These are phyloP conservation scores for Spathaspora boniae DNA, from an alignment of 805 yeast species.

Conservation along the genomic window DNA sequence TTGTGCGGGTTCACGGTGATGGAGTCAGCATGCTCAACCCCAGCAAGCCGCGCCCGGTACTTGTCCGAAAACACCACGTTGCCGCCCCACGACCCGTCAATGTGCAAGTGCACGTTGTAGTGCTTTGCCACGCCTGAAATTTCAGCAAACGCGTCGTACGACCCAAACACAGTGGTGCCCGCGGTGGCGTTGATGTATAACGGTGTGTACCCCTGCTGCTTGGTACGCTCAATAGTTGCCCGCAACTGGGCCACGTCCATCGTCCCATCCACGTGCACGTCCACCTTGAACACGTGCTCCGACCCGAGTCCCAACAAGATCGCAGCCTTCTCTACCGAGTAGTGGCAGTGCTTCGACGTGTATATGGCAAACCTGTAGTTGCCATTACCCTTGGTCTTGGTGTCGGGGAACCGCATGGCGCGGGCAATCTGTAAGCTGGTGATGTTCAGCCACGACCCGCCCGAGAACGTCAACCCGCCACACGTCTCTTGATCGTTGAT, in stretches of 20 bases:
- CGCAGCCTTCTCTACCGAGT: slow-evolving; percentile 79
- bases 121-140: slow-evolving; percentile 53
- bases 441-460: slow-evolving; percentile 84
- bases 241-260: slow-evolving; percentile 52
- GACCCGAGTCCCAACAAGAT: slow-evolving; percentile 72
- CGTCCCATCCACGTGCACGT: slow-evolving; percentile 52
- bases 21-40: slow-evolving; percentile 66
- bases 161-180: slow-evolving; percentile 85
- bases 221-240: slow-evolving; percentile 40
- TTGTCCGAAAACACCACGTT: slow-evolving; percentile 64
- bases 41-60: slow-evolving; percentile 47
- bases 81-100: slow-evolving; percentile 93
- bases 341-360: slow-evolving; percentile 71
- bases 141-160: slow-evolving; percentile 64
- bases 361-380: slow-evolving; percentile 60
- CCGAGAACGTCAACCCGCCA: slow-evolving; percentile 83
- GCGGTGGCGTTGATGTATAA: slow-evolving; percentile 80
- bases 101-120: slow-evolving; percentile 69
- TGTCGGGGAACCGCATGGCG: slow-evolving; percentile 61
- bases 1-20: slow-evolving; percentile 84
- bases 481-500: slow-evolving; percentile 40
- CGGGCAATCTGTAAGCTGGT: slow-evolving; percentile 77
- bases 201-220: slow-evolving; percentile 60
- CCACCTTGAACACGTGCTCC: slow-evolving; percentile 57
- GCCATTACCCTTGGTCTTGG: slow-evolving; percentile 58